phyloP scores from a whole-genome alignment of 345 rosid species.

The Citrus unshiu region DNA sequence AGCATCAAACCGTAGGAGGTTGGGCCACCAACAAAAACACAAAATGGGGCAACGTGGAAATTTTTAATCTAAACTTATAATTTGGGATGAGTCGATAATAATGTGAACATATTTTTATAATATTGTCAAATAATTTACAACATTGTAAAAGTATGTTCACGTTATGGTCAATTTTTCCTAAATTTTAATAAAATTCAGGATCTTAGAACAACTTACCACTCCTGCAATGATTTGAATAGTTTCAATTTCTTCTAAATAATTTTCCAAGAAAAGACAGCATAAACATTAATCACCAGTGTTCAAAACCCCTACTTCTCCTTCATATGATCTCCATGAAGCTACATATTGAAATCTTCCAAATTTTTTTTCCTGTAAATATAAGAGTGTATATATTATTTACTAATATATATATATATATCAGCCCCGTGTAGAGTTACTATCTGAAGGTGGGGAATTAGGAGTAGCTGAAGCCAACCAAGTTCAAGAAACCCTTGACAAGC shows the following conservation, averaged over 20 bases:
- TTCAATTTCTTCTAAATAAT: not conserved
- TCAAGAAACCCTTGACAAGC: constrained; percentile 12
- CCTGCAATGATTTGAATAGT: not conserved
- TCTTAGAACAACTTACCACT: no score
- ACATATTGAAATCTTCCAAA: not conserved
- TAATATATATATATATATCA: not conserved
- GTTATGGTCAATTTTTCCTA: fast-evolving
- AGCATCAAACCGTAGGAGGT: not conserved
- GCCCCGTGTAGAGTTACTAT: constrained; percentile 10
- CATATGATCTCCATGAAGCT: not conserved
- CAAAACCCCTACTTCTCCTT: not conserved
- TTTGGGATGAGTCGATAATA: no score
- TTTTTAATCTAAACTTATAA: no score
- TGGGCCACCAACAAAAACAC: not conserved
- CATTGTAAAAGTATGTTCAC: no score
- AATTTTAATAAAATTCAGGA: fast-evolving
- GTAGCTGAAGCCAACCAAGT: constrained; percentile 27
- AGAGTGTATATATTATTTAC: not conserved
- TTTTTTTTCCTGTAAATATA: not conserved
- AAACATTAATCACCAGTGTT: not conserved
- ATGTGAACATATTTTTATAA: no score
- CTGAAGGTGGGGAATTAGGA: constrained; percentile 11
- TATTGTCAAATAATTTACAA: no score
- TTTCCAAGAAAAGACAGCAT: not conserved
- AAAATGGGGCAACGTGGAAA: not conserved